Conservation (phyloP, 352 stramenopile genomes). For the Phytophthora megakarya region DNA sequence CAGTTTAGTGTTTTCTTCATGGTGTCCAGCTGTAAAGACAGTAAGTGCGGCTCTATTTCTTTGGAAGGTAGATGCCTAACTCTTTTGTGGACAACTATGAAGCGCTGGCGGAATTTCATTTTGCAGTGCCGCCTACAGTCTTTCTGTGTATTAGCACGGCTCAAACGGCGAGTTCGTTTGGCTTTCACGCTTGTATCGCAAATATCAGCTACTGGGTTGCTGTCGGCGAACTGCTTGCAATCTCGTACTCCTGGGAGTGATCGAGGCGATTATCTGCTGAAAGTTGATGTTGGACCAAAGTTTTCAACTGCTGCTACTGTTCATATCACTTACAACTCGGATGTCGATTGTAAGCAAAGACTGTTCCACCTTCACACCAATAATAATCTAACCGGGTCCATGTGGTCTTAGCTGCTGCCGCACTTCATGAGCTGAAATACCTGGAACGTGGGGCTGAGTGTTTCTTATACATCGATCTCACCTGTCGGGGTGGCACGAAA, state of each 20-base stretch:
- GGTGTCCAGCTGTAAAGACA: slow-evolving; percentile 41
- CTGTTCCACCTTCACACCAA: background rate
- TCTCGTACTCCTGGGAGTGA: slow-evolving; percentile 38
- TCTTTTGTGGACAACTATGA: background rate
- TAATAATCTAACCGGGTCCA: background rate
- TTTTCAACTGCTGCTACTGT: slow-evolving; percentile 59
- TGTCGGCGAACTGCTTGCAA: slow-evolving; percentile 48
- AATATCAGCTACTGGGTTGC: slow-evolving; percentile 47
- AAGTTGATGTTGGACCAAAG: slow-evolving; percentile 60
- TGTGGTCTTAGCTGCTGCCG: slow-evolving; percentile 51
- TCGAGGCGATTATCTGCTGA: slow-evolving; percentile 67
- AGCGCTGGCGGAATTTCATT: slow-evolving; percentile 55
- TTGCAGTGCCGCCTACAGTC: slow-evolving; percentile 39
- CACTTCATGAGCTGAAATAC: slow-evolving; percentile 76
- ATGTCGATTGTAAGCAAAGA: slow-evolving; percentile 68
- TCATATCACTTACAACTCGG: slow-evolving; percentile 67
- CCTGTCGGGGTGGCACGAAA: slow-evolving; percentile 55
- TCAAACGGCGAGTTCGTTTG: slow-evolving; percentile 32
- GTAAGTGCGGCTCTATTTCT: slow-evolving; percentile 21
- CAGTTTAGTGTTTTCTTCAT: slow-evolving; percentile 56
- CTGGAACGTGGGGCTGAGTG: slow-evolving; percentile 71
- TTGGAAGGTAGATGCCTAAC: background rate
- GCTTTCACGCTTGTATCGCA: slow-evolving; percentile 41
- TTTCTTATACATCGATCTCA: slow-evolving; percentile 67
- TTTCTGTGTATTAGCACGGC: slow-evolving; percentile 42